Evolutionary conservation across 1,284 basidiomycete genomes (phyloP).

Genomic region (Ganoderma boninense): DNA sequence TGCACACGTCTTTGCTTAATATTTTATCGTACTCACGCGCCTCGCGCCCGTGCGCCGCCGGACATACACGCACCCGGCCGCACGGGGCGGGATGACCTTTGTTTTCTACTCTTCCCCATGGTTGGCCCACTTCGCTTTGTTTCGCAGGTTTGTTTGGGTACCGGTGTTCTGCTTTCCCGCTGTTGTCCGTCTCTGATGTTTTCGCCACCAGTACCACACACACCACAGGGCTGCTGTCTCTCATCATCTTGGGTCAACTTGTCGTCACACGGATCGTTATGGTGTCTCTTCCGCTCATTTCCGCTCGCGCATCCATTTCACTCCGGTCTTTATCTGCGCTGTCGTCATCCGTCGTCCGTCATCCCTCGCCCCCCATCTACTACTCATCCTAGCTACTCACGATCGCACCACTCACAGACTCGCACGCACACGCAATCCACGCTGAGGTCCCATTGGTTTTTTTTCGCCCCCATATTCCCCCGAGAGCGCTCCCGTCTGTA

Average conservation of each 20-base stretch:
- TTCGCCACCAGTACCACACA: slow-evolving; percentile 10
- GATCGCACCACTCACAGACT: slow-evolving; percentile 7
- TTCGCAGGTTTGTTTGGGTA: neutral
- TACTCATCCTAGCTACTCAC: neutral
- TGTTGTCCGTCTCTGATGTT: slow-evolving; percentile 9
- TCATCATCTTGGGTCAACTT: slow-evolving; percentile 27
- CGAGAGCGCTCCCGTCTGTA: slow-evolving; percentile 25
- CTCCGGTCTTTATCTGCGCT: neutral
- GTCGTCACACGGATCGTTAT: slow-evolving; percentile 19
- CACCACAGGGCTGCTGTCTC: slow-evolving; percentile 28
- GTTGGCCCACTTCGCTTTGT: slow-evolving; percentile 7
- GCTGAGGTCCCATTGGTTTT: slow-evolving; percentile 15
- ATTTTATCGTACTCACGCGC: slow-evolving; percentile 32
- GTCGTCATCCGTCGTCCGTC: neutral
- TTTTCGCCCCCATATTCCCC: slow-evolving; percentile 5
- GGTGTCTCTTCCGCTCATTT: slow-evolving; percentile 23
- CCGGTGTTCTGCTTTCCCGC: slow-evolving; percentile 1
- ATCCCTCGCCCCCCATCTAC: neutral
- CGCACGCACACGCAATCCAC: slow-evolving; percentile 15
- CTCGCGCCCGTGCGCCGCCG: slow-evolving; percentile 25
- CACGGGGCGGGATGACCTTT: slow-evolving; percentile 18
- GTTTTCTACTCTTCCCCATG: neutral
- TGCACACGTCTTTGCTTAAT: slow-evolving; percentile 27
- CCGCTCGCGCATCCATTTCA: slow-evolving; percentile 14
- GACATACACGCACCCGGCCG: slow-evolving; percentile 29